Percentiles rank a stretch among this genome's conserved stretches.
These are phyloP conservation scores for Talaromyces sp. DNA, from an alignment of 2,329 filamentous ascomycete genomes.

Conservation along the genomic window DNA sequence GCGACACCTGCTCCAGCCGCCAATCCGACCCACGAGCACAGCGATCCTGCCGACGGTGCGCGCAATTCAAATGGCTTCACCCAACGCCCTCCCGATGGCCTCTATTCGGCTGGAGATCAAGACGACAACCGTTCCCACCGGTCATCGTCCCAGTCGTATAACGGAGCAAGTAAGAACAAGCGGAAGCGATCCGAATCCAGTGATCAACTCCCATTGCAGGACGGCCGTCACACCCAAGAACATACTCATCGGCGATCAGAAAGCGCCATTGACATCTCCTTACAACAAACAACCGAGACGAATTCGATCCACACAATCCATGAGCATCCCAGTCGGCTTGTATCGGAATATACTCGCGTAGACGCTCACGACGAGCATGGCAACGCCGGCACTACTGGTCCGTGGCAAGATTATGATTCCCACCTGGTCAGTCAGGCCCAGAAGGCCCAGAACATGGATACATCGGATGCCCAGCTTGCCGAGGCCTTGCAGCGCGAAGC, in stretches of 20 bases:
- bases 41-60: constrained; percentile 14
- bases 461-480: constrained; percentile 47
- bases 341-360: constrained; percentile 18
- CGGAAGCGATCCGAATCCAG: constrained; percentile 63
- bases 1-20: constrained; percentile 8
- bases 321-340: constrained; percentile 18
- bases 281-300: constrained; percentile 17
- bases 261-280: constrained; percentile 22
- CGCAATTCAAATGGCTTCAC: constrained; percentile 15
- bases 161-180: constrained; percentile 47
- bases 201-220: constrained; percentile 37
- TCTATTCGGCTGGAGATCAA: constrained; percentile 23
- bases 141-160: constrained; percentile 19
- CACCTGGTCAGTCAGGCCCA: constrained; percentile 43
- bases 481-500: constrained; percentile 49
- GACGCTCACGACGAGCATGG: constrained; percentile 27
- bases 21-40: constrained; percentile 15
- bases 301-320: constrained; percentile 13
- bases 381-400: constrained; percentile 21
- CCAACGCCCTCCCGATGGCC: constrained; percentile 50
- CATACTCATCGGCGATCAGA: constrained; percentile 34
- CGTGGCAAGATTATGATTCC: constrained; percentile 36
- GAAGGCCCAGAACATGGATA: constrained; percentile 38
- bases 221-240: too few species aligned
- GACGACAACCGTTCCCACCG: constrained; percentile 19